Conservation (phyloP, 768 basidiomycete species). For the Zangia roseola region DNA sequence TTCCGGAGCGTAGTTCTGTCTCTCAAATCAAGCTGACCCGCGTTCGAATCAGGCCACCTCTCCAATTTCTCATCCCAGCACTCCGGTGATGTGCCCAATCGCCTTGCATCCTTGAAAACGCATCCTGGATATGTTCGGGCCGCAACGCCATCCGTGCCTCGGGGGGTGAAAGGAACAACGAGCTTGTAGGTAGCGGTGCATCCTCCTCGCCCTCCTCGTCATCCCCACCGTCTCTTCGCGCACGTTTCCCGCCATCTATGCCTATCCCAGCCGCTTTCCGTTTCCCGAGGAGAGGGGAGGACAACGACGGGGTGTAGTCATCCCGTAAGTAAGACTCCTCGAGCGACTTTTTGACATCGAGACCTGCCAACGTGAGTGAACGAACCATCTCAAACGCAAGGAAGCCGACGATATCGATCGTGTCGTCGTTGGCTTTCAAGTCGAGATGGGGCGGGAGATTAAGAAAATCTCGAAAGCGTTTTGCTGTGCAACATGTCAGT, state of each 20-base stretch:
- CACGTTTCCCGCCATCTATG: constrained; percentile 43
- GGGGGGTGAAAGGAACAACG: constrained; percentile 78
- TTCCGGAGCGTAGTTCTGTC: no score
- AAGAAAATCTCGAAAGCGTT: constrained; percentile 93
- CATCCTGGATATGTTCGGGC: constrained; percentile 89
- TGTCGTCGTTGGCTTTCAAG: constrained; percentile 89
- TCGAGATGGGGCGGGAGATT: constrained; percentile 86
- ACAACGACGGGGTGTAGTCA: constrained; percentile 45
- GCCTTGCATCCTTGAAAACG: constrained; percentile 86
- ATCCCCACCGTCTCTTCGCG: constrained; percentile 47
- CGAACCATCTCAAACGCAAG: constrained; percentile 97
- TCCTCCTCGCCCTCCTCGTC: constrained; percentile 63
- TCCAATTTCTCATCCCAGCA: constrained; percentile 88
- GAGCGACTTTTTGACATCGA: constrained; percentile 77
- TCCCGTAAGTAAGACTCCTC: constrained; percentile 71
- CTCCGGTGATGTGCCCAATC: constrained; percentile 80
- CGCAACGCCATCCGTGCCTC: constrained; percentile 76
- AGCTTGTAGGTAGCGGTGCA: constrained; percentile 63
- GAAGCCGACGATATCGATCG: constrained; percentile 95
- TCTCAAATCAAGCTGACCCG: constrained; percentile 71
- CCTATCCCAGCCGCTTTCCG: constrained; percentile 57
- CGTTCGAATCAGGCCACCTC: constrained; percentile 80
- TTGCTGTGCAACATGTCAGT: constrained; percentile 48
- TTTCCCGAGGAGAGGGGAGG: constrained; percentile 66
- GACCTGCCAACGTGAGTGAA: constrained; percentile 84